Evolutionary conservation across 2,329 filamentous ascomycete species (phyloP), one percentile per base, ranked within the genome.

Genomic region (Penicillium sp.): DNA sequence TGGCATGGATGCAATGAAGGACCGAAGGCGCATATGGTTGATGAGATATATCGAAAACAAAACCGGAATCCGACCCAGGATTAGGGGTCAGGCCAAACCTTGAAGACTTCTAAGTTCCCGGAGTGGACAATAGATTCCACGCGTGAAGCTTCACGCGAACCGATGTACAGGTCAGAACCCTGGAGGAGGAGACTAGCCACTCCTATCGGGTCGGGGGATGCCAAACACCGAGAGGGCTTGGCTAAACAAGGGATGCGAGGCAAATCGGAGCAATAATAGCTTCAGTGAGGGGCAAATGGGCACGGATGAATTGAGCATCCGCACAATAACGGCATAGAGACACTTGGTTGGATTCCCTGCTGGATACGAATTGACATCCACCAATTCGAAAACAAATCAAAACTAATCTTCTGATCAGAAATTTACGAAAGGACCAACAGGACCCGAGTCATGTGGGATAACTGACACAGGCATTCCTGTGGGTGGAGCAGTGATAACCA

Each of bases 191-290:
- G 24, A 27, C 31, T 13, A n/a, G 31, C 8, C 34, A 3, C 5
- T 21, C 14, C n/a, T 27, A 31, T 40, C 16, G 24, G 32, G 16
- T 24, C 27, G 44, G 5, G 22, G 29, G 5, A 11, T 10, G 13
- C n/a, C 31, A 27, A 52, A 4, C 6, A 29, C 27, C 39, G 21
- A 24, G 7, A 42, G 2, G 14, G 36, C n/a, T 10, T 24, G 16
- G n/a, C 24, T 22, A 36, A 63, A 51, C 61, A 62, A 63, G 61
- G 61, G 61, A 54, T 56, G 24, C 13, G 24, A 22, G n/a, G 11
- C n/a, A 18, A 39, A 53, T n/a, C 24, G 18, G 21, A 14, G n/a
- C 18, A 46, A 29, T 3, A 14, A 29, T 3, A 14, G 40, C 39
- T 8, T 7, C 7, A 44, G 43, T 5, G 22, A 34, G 36, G 36